A percentile compares a stretch with the other conserved stretches of the same genome.
Conservation (phyloP, 352 stramenopile species). For the Pythium coloratum region DNA sequence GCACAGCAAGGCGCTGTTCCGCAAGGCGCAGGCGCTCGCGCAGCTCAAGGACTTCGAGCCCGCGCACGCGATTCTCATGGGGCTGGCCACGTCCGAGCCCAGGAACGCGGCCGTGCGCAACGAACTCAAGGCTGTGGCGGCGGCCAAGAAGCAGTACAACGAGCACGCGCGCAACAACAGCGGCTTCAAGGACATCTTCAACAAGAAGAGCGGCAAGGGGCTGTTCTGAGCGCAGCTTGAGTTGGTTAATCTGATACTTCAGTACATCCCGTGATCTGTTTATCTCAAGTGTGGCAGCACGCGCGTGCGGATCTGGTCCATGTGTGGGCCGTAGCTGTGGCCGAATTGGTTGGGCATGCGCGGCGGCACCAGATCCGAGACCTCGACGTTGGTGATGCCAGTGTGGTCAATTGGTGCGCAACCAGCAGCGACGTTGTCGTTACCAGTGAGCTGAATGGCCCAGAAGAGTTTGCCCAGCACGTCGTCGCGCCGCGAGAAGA, state of each 20-base stretch:
- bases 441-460: constrained; percentile 52
- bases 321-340: constrained; percentile 74
- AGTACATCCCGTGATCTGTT: neutral
- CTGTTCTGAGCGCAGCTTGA: constrained; percentile 8
- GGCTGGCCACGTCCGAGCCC: constrained; percentile 58
- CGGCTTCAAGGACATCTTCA: constrained; percentile 78
- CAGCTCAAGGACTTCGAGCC: constrained; percentile 59
- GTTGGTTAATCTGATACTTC: neutral
- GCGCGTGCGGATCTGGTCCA: constrained; percentile 55
- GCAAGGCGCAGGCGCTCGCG: constrained; percentile 72
- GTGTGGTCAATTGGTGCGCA: constrained; percentile 32
- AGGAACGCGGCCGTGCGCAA: constrained; percentile 66
- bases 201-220: constrained; percentile 37
- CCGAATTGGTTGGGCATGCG: constrained; percentile 71
- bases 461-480: constrained; percentile 81
- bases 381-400: constrained; percentile 58
- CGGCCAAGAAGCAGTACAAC: constrained; percentile 56
- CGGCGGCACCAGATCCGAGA: constrained; percentile 63
- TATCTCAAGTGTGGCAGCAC: constrained; percentile 46
- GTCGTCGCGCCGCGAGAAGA: constrained; percentile 72
- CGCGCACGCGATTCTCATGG: constrained; percentile 52
- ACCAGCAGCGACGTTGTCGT: constrained; percentile 44
- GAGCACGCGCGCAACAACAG: constrained; percentile 53
- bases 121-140: constrained; percentile 58
- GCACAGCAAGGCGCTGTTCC: constrained; percentile 82